These are phyloP conservation scores for Colletotrichum tofieldiae DNA, from an alignment of 2,329 filamentous ascomycete genomes.

Conservation along the genomic window DNA sequence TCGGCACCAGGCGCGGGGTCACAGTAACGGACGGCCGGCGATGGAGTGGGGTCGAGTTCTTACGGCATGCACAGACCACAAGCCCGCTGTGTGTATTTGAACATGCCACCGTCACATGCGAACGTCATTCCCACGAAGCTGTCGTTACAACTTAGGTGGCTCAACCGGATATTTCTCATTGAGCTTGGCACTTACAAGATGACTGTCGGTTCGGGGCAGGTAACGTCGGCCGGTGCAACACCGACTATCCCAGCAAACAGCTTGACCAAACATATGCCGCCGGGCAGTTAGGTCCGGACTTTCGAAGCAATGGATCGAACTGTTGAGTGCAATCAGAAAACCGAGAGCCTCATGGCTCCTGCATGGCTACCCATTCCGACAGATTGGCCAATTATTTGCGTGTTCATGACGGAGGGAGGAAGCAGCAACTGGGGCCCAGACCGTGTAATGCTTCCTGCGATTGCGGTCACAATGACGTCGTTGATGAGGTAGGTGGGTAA, in stretches of 20 bases:
- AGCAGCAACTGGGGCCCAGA: constrained; percentile 15
- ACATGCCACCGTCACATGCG: constrained; percentile 4
- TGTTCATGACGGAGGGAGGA: neutral
- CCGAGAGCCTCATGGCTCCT: neutral
- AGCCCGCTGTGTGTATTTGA: neutral
- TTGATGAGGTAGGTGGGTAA: constrained; percentile 41
- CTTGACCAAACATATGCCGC: neutral
- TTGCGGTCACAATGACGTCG: constrained; percentile 42
- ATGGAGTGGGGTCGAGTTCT: neutral
- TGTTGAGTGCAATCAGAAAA: constrained; percentile 11
- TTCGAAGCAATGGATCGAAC: constrained; percentile 4
- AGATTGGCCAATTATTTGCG: neutral
- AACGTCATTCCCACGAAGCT: constrained; percentile 11
- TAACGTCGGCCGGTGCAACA: neutral
- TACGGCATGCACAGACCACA: constrained; percentile 26
- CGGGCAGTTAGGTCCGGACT: constrained; percentile 13
- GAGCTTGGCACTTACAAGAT: neutral
- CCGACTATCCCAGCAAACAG: neutral
- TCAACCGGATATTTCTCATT: neutral
- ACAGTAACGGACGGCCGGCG: neutral
- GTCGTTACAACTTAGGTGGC: neutral
- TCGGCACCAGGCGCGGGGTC: neutral
- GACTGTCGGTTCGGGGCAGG: neutral
- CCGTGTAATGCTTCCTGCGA: constrained; percentile 28
- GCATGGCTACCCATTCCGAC: neutral